phyloP scores from a whole-genome alignment of 2,329 filamentous ascomycete species.

The Curvularia eragrostidis region DNA sequence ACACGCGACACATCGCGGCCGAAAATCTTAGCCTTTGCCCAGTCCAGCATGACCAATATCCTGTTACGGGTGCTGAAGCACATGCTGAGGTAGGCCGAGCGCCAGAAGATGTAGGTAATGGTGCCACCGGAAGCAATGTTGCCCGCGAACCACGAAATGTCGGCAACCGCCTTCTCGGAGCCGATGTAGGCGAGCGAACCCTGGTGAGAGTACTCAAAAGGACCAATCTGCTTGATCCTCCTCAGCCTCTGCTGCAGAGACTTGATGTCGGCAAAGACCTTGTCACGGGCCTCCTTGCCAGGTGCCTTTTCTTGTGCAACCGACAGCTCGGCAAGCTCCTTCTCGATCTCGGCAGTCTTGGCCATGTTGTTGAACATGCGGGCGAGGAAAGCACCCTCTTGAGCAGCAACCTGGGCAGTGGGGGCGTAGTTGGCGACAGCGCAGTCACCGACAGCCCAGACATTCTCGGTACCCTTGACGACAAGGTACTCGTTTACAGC shows the following conservation, averaged over 20 bases:
- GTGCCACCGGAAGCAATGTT: conserved; percentile 94
- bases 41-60: conserved; percentile 89
- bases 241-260: conserved; percentile 83
- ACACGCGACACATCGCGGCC: conserved; percentile 92
- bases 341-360: conserved; percentile 84
- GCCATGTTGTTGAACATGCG: conserved; percentile 99
- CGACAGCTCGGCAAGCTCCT: conserved; percentile 73
- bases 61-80: conserved; percentile 99
- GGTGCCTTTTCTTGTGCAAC: conserved; percentile 68
- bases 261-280: conserved; percentile 78
- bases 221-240: conserved; percentile 91
- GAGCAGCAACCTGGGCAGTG: conserved; percentile 93
- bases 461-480: conserved; percentile 93
- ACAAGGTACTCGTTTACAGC: conserved; percentile 99
- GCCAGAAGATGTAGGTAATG: conserved; percentile 98
- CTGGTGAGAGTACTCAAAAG: conserved; percentile 98
- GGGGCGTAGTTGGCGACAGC: conserved; percentile 97
- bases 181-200: conserved; percentile 97
- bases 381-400: conserved; percentile 94
- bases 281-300: conserved; percentile 65
- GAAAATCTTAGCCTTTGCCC: conserved; percentile 96
- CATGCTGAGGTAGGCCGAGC: conserved; percentile 98
- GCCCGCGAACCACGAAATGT: conserved; percentile 96
- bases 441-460: conserved; percentile 98
- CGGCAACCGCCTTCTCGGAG: conserved; percentile 95